Percentiles rank a stretch among this genome's conserved stretches.
These are phyloP conservation scores for Saposhnikovia divaricata DNA, from an alignment of 129 eudicot genomes.

Conservation along the genomic window DNA sequence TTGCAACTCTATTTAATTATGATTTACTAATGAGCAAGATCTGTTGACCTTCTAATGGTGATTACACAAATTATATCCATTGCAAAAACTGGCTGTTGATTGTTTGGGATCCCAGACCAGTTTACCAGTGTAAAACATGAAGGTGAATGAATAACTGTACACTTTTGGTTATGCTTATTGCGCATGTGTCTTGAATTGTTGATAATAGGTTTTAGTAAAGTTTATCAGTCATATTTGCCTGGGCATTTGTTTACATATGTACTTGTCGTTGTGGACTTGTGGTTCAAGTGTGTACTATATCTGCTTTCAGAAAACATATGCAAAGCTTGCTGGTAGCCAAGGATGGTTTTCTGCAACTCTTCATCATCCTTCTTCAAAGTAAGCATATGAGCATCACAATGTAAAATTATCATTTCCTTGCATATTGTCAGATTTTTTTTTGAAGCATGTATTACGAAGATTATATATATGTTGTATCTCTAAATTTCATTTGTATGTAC, in stretches of 20 bases:
- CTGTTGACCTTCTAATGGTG: not conserved
- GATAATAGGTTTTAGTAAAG: not conserved
- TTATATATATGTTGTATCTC: not conserved
- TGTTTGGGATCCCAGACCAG: not conserved
- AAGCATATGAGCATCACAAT: not conserved
- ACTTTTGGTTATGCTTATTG: not conserved
- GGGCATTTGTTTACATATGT: not conserved
- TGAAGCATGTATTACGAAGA: not conserved
- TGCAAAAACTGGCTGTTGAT: not conserved
- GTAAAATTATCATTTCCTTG: not conserved
- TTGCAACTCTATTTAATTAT: not conserved
- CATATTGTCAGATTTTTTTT: not conserved
- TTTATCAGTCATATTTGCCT: not conserved
- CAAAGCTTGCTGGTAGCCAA: slow-evolving; percentile 70
- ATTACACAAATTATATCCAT: not conserved
- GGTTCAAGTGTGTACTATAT: not conserved
- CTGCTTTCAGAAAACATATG: slow-evolving; percentile 48
- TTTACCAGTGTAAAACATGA: not conserved
- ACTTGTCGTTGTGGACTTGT: not conserved
- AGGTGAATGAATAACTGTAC: not conserved
- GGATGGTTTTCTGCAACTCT: slow-evolving; percentile 92
- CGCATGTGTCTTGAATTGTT: not conserved
- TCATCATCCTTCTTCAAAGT: slow-evolving; percentile 68
- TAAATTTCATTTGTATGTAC: not conserved
- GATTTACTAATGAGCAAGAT: not conserved